Evolutionary conservation across 2,329 filamentous ascomycete species (phyloP).

Genomic region (Aspergillus ochraceoroseus): DNA sequence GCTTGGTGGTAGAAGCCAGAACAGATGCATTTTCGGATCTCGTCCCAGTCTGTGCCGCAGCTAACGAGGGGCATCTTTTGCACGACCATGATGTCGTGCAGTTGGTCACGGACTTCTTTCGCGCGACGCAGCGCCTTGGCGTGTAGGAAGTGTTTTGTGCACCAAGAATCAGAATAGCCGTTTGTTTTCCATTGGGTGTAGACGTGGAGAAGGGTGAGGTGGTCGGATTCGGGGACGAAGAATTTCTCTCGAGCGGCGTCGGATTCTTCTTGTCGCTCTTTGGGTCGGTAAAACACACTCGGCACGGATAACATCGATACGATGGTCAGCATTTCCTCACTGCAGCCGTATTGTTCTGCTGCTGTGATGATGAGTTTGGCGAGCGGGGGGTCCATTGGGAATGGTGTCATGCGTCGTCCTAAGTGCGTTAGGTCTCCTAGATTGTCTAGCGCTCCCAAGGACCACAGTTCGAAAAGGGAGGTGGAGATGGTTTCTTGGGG

Average conservation of each 20-base stretch:
- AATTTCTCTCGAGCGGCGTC: conserved; percentile 96
- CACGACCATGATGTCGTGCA: conserved; percentile 88
- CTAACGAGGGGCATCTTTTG: conserved; percentile 83
- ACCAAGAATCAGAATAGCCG: conserved; percentile 86
- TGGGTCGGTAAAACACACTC: conserved; percentile 93
- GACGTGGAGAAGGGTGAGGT: conserved; percentile 90
- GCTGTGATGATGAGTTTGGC: conserved; percentile 93
- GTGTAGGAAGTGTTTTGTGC: conserved; percentile 86
- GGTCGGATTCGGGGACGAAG: conserved; percentile 95
- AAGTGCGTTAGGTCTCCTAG: conserved; percentile 84
- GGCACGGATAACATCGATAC: conserved; percentile 97
- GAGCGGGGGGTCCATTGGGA: conserved; percentile 95
- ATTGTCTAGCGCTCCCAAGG: conserved; percentile 87
- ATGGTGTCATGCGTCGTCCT: conserved; percentile 89
- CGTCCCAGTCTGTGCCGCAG: conserved; percentile 95
- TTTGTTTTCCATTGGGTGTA: conserved; percentile 95
- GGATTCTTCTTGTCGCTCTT: conserved; percentile 93
- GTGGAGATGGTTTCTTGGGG: conserved; percentile 97
- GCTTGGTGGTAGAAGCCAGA: conserved; percentile 98
- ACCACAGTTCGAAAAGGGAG: conserved; percentile 96
- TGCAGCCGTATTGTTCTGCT: conserved; percentile 82
- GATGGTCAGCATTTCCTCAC: conserved; percentile 96
- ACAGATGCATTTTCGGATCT: conserved; percentile 94
- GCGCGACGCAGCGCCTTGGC: conserved; percentile 88
- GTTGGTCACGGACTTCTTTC: conserved; percentile 89